A percentile compares a stretch with the other conserved stretches of the same genome.
Conservation (phyloP, 345 rosid genomes). For the Brassica nigra region DNA sequence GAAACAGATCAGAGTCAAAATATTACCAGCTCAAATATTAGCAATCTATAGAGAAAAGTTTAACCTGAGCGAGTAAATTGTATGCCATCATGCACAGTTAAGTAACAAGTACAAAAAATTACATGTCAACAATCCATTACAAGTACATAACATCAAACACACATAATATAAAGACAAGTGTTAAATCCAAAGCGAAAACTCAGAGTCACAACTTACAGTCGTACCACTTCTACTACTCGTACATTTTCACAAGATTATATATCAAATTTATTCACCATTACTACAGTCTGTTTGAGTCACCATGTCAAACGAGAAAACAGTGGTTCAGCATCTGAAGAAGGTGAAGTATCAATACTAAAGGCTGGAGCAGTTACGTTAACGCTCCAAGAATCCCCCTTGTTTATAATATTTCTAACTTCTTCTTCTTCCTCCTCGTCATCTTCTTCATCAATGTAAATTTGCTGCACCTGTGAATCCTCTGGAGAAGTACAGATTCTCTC, state of each 20-base stretch:
- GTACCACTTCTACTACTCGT: background rate
- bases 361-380: conserved; percentile 22
- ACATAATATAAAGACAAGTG: background rate
- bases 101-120: background rate
- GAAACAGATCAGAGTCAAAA: no score
- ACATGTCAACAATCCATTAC: background rate
- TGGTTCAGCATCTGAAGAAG: conserved; percentile 26
- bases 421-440: conserved; percentile 12
- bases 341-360: background rate
- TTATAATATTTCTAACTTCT: background rate
- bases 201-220: background rate
- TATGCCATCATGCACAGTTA: background rate
- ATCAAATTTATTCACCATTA: background rate
- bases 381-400: background rate
- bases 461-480: background rate
- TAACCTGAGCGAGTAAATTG: background rate
- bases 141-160: background rate
- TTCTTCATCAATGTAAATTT: background rate
- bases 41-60: no score
- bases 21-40: no score
- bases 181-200: background rate
- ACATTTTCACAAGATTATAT: background rate
- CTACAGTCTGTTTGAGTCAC: background rate
- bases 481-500: conserved; percentile 29
- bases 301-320: conserved; percentile 25